Base-by-base conservation (phyloP, 1,284 basidiomycete species). In the Hypsizygus ulmarius region DNA sequence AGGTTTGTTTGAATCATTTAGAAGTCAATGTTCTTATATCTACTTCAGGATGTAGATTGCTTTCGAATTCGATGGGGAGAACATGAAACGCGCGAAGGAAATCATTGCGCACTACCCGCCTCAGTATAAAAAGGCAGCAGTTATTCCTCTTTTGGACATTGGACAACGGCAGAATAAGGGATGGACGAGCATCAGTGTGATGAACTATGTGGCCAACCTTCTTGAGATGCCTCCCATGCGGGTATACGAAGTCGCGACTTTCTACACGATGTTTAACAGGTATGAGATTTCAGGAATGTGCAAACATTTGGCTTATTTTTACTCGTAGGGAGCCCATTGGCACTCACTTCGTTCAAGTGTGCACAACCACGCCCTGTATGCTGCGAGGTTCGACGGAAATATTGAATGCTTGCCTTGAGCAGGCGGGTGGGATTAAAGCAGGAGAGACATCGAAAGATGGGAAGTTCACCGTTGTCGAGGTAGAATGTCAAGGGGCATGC, bases 261-360 rank as follows among this genome's bases (percentile, higher is more conserved):
- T 99, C 75, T 99, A 99, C 72, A 99, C 96, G 58, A 98, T 99
- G 96, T 98, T 93, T 77, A 97, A 96, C 75, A 82, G 92, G 88
- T 88, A 39, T 56, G 19, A 54, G 86, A 35, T 55, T 19, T 54
- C 10, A 19, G 18, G 11, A 25, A 16, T 14, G 5, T 8, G 4
- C 10, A 37, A 15, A 33, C 2, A 39, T 5, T 3, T 27, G 25
- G 3, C 25, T 39, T 10, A 47, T 37, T 15, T 5, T 29, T 15
- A n/a, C n/a, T 43, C 5, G 10, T 3, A 93, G 93, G 42, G 94
- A 97, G 70, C 97, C 96, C 5, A 93, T 98, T 51, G 96, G 94
- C 45, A 76, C 91, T 63, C 80, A 97, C 70, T 97, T 99, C 64
- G 83, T 99, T 27, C 96, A 99, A 72, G 90, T 99, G 49, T 99